Conservation (phyloP, 2,329 filamentous ascomycete genomes). For the Botrytis hyacinthi region DNA sequence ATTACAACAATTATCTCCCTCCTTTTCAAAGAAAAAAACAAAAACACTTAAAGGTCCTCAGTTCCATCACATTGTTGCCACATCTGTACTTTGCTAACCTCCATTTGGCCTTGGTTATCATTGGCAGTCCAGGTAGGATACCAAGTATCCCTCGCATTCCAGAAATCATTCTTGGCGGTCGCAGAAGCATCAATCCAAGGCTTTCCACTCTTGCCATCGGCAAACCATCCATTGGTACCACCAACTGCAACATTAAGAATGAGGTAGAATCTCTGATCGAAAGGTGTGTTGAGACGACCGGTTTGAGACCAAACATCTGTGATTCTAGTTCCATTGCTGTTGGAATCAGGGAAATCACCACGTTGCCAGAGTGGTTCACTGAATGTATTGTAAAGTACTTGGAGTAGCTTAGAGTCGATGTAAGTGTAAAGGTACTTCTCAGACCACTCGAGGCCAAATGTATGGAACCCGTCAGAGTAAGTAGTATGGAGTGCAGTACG, state of each 20-base stretch:
- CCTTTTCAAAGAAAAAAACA: neutral
- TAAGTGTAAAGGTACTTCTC: slow-evolving; percentile 88
- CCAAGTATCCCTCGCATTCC: slow-evolving; percentile 65
- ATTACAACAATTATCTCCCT: neutral
- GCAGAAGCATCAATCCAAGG: slow-evolving; percentile 72
- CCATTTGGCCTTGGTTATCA: slow-evolving; percentile 56
- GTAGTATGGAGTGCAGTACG: slow-evolving; percentile 71
- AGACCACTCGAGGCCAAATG: slow-evolving; percentile 80
- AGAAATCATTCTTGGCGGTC: slow-evolving; percentile 73
- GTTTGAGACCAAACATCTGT: slow-evolving; percentile 63
- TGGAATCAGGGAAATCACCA: slow-evolving; percentile 63
- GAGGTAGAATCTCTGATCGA: slow-evolving; percentile 74
- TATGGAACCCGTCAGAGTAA: slow-evolving; percentile 68
- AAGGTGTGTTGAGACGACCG: slow-evolving; percentile 62
- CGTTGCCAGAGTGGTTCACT: slow-evolving; percentile 65
- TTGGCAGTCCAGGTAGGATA: slow-evolving; percentile 64
- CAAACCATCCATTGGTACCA: slow-evolving; percentile 80
- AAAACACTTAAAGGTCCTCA: slow-evolving; percentile 39
- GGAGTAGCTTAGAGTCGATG: slow-evolving; percentile 74
- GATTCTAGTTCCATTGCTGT: slow-evolving; percentile 64
- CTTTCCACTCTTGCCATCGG: slow-evolving; percentile 68
- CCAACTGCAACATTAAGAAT: slow-evolving; percentile 75
- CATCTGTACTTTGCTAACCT: slow-evolving; percentile 69
- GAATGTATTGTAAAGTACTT: slow-evolving; percentile 78
- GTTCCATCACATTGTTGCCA: slow-evolving; percentile 66